Conservation (phyloP, 2,329 filamentous ascomycete species). For the Sclerotinia sclerotiorum region DNA sequence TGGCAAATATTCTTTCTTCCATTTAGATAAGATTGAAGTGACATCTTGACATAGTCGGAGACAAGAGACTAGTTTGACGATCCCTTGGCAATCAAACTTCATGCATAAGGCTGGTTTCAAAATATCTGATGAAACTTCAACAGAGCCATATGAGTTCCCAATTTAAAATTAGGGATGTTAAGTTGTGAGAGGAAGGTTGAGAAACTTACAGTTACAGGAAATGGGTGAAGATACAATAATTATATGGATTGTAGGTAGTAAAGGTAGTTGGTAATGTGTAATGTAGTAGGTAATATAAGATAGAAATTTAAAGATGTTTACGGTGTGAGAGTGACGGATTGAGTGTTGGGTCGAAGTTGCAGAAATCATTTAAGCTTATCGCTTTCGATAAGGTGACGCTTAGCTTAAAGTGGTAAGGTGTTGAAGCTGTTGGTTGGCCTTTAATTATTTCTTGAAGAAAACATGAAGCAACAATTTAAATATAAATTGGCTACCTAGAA, state of each 20-base stretch:
- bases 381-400: background rate
- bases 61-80: background rate
- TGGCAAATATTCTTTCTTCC: too few species aligned
- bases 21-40: constrained; percentile 3
- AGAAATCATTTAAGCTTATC: background rate
- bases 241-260: background rate
- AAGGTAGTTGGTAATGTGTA: too few species aligned
- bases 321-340: background rate
- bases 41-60: background rate
- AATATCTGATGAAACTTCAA: background rate
- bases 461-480: background rate
- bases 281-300: background rate
- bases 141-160: background rate
- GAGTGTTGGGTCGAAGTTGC: background rate
- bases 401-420: background rate
- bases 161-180: background rate
- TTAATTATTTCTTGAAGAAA: background rate
- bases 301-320: background rate
- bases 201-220: too few species aligned
- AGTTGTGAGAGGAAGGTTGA: background rate
- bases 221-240: background rate
- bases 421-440: background rate
- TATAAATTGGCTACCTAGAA: too few species aligned
- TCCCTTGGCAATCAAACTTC: background rate
- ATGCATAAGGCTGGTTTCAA: constrained; percentile 2